Base-by-base conservation (phyloP, 176 grass and related monocot species). In the Elymus sibiricus region DNA sequence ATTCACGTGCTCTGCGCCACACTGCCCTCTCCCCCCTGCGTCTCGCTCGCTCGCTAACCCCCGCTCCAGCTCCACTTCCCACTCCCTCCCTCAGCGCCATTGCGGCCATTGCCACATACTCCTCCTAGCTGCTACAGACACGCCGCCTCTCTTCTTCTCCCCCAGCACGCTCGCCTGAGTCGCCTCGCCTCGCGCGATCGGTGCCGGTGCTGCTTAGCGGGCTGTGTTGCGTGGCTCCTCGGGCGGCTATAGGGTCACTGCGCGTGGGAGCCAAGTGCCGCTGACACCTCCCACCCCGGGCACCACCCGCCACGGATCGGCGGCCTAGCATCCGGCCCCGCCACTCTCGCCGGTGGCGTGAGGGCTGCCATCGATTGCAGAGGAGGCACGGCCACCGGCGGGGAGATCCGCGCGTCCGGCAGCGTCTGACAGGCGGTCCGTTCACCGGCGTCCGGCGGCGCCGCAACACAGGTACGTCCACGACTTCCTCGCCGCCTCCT, bases 1-100 rank as follows among this genome's bases (percentile, higher is more conserved):
- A 53, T 92, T 95, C 93, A 95, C 93, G 90, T 95, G 93, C 86
- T 71, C 32, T 86, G 40, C 11, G 67, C 75, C 75, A 90, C 80
- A 24, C 65, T 40, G 7, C 43, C 25, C 70, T 24, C 4, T 21
- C 22, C 6, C 29, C 27, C 44, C 14, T 6, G 9, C 7, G 24
- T n/a, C 64, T 13, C 40, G 31, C 49, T n/a, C 11, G 21, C 21
- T 13, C 66, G 22, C 38, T 2, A 29, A 61, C 53, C 56, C 22
- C 22, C 19, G 1, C 24, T 22, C 11, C 37, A 17, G 47, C 47
- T 51, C 47, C 47, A 51, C 0, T 7, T 37, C 32, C 0, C 12
- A 13, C 19, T 31, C 70, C 79, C 70, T 64, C 74, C 74, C 19
- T 83, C 4, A 47, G 61, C 80, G 75, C 89, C 89, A 80, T 90